Percentiles rank a stretch among this genome's conserved stretches.
Evolutionary conservation across 1,284 basidiomycete genomes (phyloP).

Genomic region (Leccinum griseonigrum): DNA sequence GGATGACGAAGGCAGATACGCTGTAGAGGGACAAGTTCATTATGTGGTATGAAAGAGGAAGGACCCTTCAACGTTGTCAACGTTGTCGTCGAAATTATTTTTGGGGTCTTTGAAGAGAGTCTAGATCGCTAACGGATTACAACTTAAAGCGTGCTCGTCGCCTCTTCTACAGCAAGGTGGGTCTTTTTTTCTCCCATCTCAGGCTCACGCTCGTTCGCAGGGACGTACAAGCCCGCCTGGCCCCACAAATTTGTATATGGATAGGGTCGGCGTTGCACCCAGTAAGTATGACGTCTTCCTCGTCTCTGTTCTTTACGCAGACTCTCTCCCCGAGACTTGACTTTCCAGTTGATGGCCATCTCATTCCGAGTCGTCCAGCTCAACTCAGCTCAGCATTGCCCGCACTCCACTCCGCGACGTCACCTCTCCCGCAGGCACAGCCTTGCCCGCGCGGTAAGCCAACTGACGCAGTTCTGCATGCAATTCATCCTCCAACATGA

Average conservation of each 20-base stretch:
- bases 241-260: background rate
- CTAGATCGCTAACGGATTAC: slow-evolving; percentile 19
- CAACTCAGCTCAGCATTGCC: background rate
- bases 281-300: background rate
- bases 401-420: slow-evolving; percentile 9
- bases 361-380: background rate
- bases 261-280: background rate
- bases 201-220: background rate
- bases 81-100: slow-evolving; percentile 17
- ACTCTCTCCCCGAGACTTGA: background rate
- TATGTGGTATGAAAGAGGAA: slow-evolving; percentile 20
- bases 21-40: slow-evolving; percentile 86
- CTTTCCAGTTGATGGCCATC: background rate
- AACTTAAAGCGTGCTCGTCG: slow-evolving; percentile 10
- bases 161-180: background rate
- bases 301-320: background rate
- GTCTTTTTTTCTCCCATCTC: background rate
- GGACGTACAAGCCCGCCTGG: background rate
- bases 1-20: slow-evolving; percentile 83
- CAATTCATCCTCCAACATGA: slow-evolving; percentile 23
- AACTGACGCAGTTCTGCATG: slow-evolving; percentile 19
- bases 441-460: slow-evolving; percentile 4
- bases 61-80: slow-evolving; percentile 3
- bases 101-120: background rate
- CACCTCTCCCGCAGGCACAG: slow-evolving; percentile 13